Percentiles rank a stretch among this genome's conserved stretches.
Evolutionary conservation across 805 yeast genomes (phyloP).

Genomic region (Metschnikowia aberdeeniae): DNA sequence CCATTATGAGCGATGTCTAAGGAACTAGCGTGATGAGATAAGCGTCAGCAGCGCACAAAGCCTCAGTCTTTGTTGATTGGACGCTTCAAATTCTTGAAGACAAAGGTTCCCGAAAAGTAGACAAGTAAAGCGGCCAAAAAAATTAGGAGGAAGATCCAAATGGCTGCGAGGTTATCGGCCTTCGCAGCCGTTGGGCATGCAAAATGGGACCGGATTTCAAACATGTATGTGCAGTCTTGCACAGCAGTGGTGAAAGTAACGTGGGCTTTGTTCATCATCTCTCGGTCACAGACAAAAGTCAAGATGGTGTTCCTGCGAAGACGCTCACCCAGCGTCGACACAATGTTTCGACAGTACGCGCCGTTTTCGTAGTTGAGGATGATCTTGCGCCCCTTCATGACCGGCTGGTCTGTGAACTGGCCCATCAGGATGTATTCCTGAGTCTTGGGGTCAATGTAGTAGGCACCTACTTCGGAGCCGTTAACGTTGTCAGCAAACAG

Average conservation of each 20-base stretch:
- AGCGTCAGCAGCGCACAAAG: background rate
- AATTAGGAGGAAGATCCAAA: conserved; percentile 58
- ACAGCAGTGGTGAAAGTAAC: conserved; percentile 66
- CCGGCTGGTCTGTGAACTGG: conserved; percentile 54
- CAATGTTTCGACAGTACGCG: conserved; percentile 44
- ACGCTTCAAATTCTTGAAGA: conserved; percentile 21
- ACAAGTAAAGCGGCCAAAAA: conserved; percentile 40
- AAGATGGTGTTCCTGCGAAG: conserved; percentile 60
- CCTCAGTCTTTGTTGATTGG: background rate
- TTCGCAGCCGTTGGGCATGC: conserved; percentile 69
- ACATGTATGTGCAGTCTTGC: conserved; percentile 76
- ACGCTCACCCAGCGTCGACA: conserved; percentile 42
- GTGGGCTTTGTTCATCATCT: conserved; percentile 58
- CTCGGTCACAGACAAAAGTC: conserved; percentile 76
- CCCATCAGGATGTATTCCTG: conserved; percentile 57
- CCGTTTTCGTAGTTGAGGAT: conserved; percentile 71
- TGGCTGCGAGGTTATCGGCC: conserved; percentile 20
- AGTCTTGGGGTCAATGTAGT: conserved; percentile 41
- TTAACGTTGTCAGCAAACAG: conserved; percentile 39
- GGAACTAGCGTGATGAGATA: too few relatives aligned
- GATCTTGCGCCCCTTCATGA: conserved; percentile 67
- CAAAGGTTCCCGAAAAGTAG: conserved; percentile 36
- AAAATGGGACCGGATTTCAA: conserved; percentile 78
- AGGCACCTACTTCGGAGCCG: conserved; percentile 53
- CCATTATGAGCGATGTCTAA: too few relatives aligned